Conservation (phyloP, 2,329 filamentous ascomycete species). For the Cordyceps farinosa region DNA sequence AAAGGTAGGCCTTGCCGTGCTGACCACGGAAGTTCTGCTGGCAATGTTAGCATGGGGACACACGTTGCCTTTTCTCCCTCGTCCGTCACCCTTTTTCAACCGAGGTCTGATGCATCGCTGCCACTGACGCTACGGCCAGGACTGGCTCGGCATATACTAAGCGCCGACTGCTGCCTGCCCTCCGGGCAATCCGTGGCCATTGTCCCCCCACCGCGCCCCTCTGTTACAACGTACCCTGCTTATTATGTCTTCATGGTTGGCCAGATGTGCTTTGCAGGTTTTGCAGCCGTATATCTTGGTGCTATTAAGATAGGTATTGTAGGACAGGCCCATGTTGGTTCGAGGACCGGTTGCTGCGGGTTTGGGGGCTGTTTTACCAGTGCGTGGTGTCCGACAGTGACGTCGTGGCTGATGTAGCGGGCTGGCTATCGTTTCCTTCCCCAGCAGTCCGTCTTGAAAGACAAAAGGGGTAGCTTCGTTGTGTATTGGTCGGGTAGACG, state of each 20-base stretch:
- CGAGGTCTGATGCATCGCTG: neutral
- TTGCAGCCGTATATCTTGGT: slow-evolving; percentile 90
- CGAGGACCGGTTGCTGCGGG: neutral
- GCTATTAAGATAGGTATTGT: slow-evolving; percentile 87
- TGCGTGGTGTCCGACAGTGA: neutral
- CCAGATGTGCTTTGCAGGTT: slow-evolving; percentile 90
- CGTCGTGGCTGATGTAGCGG: neutral
- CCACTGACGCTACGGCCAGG: too few species aligned
- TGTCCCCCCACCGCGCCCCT: neutral
- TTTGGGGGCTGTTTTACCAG: neutral
- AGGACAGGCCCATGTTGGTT: slow-evolving; percentile 74
- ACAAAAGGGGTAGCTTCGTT: neutral
- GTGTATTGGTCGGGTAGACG: neutral
- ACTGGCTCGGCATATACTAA: neutral
- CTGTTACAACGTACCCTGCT: slow-evolving; percentile 65
- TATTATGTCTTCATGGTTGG: slow-evolving; percentile 94
- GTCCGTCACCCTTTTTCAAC: neutral
- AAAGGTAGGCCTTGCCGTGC: slow-evolving; percentile 96
- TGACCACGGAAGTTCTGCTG: slow-evolving; percentile 92
- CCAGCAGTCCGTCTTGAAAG: neutral
- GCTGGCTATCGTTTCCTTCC: neutral
- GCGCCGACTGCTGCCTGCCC: neutral
- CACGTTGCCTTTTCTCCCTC: neutral
- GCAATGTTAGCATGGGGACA: neutral
- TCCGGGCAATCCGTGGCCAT: neutral